A percentile compares a stretch with the other conserved stretches of the same genome.
Conservation (phyloP, 441 rosid species). For the Flueggea neowawraea region DNA sequence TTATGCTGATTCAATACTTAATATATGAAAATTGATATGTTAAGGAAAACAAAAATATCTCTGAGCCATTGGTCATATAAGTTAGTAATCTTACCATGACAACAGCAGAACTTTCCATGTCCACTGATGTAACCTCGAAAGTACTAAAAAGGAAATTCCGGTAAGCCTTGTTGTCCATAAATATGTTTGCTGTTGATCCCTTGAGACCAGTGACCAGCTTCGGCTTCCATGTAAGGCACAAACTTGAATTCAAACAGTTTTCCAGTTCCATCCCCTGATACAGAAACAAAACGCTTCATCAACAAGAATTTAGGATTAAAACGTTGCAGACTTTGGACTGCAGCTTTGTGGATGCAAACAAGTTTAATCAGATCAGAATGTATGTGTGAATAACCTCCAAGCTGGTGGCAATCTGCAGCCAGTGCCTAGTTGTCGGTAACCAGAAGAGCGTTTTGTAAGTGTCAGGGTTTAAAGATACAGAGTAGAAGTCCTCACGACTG, state of each 20-base stretch:
- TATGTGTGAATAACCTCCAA: too few relatives aligned
- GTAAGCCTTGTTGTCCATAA: conserved; percentile 47
- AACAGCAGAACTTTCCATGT: conserved; percentile 53
- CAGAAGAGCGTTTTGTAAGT: conserved; percentile 27
- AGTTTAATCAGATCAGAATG: too few relatives aligned
- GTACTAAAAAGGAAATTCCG: conserved; percentile 32
- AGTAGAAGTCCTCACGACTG: conserved; percentile 29
- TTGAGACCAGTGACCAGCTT: conserved; percentile 43
- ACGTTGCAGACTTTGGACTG: too few relatives aligned
- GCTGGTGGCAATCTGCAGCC: conserved; percentile 29
- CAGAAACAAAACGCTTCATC: too few relatives aligned
- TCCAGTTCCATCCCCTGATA: conserved; percentile 33
- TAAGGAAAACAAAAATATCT: too few relatives aligned
- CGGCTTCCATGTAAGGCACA: conserved; percentile 38
- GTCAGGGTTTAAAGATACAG: conserved; percentile 23
- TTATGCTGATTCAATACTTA: too few relatives aligned
- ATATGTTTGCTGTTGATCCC: conserved; percentile 44
- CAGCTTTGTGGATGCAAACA: too few relatives aligned
- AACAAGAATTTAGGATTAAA: too few relatives aligned
- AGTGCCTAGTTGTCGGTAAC: conserved; percentile 19
- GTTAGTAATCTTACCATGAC: conserved; percentile 47
- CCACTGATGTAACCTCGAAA: conserved; percentile 41
- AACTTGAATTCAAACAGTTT: conserved; percentile 45
- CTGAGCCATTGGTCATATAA: too few relatives aligned
- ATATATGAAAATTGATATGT: too few relatives aligned